Conservation (phyloP, 768 basidiomycete genomes). For the Galerina marginata region DNA sequence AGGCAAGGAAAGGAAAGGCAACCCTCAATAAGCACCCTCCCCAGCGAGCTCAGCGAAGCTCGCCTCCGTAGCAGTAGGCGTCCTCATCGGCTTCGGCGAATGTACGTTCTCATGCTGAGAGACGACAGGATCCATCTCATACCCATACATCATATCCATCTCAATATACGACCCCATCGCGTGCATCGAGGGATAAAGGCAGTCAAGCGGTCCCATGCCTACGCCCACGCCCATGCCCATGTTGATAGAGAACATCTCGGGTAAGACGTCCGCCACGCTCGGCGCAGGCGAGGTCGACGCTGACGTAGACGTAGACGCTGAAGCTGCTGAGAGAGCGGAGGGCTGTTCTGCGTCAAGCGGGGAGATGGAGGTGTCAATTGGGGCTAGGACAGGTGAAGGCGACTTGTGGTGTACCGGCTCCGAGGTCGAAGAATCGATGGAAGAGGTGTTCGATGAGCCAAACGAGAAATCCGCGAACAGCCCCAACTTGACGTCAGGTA, state of each 20-base stretch:
- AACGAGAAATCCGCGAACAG: conserved; percentile 22
- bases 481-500: conserved; percentile 22
- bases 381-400: background rate
- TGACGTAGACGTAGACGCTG: background rate
- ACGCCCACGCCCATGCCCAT: too few relatives aligned
- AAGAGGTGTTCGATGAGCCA: background rate
- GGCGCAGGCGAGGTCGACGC: background rate
- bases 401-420: background rate
- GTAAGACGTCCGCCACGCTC: background rate
- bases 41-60: too few relatives aligned
- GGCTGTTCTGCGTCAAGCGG: background rate
- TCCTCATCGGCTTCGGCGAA: too few relatives aligned
- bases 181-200: too few relatives aligned
- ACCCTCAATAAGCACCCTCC: too few relatives aligned
- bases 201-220: too few relatives aligned
- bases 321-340: background rate
- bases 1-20: too few relatives aligned
- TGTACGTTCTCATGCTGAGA: background rate
- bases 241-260: background rate
- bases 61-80: too few relatives aligned
- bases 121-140: background rate
- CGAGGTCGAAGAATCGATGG: too few relatives aligned
- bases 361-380: background rate
- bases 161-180: background rate
- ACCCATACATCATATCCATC: conserved; percentile 1